phyloP scores from a whole-genome alignment of 768 basidiomycete species.

The Trametes coccinea region DNA sequence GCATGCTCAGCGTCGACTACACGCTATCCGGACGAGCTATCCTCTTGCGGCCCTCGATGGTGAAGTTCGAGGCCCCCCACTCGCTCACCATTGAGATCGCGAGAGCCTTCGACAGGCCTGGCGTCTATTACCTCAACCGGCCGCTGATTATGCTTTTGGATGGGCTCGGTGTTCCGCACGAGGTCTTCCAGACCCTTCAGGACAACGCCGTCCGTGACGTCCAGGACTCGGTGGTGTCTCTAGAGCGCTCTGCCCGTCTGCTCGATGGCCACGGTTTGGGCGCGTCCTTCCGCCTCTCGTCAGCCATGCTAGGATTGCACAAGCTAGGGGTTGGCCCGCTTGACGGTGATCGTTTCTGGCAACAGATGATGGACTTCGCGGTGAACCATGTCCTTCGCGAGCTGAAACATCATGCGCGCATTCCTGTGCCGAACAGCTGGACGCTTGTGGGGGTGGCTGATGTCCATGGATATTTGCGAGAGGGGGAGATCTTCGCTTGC shows the following conservation, averaged over 20 bases:
- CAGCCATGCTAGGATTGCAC: constrained; percentile 49
- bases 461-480: constrained; percentile 51
- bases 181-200: constrained; percentile 56
- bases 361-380: constrained; percentile 52
- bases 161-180: constrained; percentile 56
- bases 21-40: constrained; percentile 50
- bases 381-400: constrained; percentile 65
- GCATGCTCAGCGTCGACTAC: constrained; percentile 63
- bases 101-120: constrained; percentile 59
- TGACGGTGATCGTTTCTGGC: constrained; percentile 47
- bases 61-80: constrained; percentile 59
- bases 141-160: constrained; percentile 67
- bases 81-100: constrained; percentile 62
- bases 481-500: constrained; percentile 63
- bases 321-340: constrained; percentile 46
- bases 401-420: constrained; percentile 64
- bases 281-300: constrained; percentile 53
- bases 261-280: constrained; percentile 62
- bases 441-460: constrained; percentile 77
- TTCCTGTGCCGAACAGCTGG: constrained; percentile 62
- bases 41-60: constrained; percentile 60
- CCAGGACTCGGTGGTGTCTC: constrained; percentile 41
- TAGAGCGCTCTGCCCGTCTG: constrained; percentile 47
- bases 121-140: constrained; percentile 56
- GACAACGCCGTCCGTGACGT: constrained; percentile 52